A percentile compares a stretch with the other conserved stretches of the same genome.
phyloP scores from a whole-genome alignment of 208 protist genomes.

The Acanthamoeba castellanii region DNA sequence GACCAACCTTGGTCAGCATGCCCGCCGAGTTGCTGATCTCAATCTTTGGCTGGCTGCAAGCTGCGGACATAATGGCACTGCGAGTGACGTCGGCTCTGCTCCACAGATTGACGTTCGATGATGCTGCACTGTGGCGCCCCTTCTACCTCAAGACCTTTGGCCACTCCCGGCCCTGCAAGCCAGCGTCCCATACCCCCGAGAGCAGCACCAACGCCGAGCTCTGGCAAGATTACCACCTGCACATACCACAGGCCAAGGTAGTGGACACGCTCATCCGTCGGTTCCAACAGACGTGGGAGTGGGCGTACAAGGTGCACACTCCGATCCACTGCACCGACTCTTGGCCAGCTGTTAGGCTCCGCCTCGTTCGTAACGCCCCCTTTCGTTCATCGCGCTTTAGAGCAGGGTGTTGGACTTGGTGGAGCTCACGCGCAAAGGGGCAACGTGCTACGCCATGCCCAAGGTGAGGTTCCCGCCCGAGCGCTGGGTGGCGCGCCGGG shows the following conservation, averaged over 20 bases:
- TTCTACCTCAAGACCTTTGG: not conserved
- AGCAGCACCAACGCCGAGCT: not conserved
- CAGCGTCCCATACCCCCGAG: not conserved
- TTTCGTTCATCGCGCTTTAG: not conserved
- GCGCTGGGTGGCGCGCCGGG: not conserved
- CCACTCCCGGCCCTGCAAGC: not conserved
- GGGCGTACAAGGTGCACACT: not conserved
- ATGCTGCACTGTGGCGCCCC: not conserved
- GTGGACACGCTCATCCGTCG: not conserved
- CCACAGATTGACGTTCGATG: not conserved
- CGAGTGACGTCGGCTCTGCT: not conserved
- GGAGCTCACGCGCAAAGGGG: not conserved
- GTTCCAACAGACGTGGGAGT: slow-evolving; percentile 5
- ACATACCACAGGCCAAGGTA: not conserved
- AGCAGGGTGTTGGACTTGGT: slow-evolving; percentile 4
- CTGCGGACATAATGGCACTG: not conserved
- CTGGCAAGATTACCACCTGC: not conserved
- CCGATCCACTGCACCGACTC: not conserved
- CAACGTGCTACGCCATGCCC: slow-evolving; percentile 26
- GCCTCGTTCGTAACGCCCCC: not conserved
- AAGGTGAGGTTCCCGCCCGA: slow-evolving; percentile 1
- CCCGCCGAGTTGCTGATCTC: not conserved
- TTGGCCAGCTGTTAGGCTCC: not conserved
- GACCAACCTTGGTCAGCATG: not conserved
- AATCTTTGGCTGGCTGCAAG: not conserved